Conservation (phyloP, 306 rosid genomes). For the Hippophae gyantsensis region DNA sequence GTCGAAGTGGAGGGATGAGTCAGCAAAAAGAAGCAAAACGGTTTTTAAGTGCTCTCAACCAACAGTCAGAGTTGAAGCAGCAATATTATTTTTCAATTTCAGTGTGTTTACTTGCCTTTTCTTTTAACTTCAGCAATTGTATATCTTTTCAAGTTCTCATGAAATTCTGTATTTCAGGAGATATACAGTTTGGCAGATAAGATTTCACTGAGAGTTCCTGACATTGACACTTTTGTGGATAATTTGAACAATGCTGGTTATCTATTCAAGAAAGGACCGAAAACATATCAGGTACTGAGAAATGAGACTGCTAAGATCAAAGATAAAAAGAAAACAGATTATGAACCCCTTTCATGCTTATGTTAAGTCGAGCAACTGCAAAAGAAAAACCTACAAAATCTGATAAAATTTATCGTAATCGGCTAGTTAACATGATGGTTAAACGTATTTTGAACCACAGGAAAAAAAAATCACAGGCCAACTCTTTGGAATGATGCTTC, state of each 20-base stretch:
- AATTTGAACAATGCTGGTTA: slow-evolving; percentile 75
- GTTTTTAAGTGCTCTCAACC: slow-evolving; percentile 81
- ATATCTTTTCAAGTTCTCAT: slow-evolving; percentile 3
- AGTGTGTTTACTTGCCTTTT: slow-evolving; percentile 29
- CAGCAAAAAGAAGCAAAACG: slow-evolving; percentile 93
- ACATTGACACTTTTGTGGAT: slow-evolving; percentile 67
- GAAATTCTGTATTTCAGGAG: slow-evolving; percentile 49
- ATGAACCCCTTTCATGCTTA: too few relatives aligned
- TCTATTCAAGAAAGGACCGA: slow-evolving; percentile 83
- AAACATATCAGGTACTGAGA: slow-evolving; percentile 67
- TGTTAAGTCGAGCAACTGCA: too few relatives aligned
- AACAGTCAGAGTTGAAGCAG: slow-evolving; percentile 81
- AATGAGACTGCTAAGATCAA: background rate
- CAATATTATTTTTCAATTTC: slow-evolving; percentile 76
- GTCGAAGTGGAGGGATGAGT: slow-evolving; percentile 98
- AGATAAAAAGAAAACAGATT: too few relatives aligned
- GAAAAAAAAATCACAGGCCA: too few relatives aligned
- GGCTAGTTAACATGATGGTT: too few relatives aligned
- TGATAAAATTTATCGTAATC: too few relatives aligned
- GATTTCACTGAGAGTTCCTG: slow-evolving; percentile 72
- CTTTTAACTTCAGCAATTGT: slow-evolving; percentile 7
- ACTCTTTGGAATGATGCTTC: too few relatives aligned
- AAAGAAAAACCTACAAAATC: too few relatives aligned
- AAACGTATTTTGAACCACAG: too few relatives aligned
- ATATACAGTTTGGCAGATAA: slow-evolving; percentile 84